Conservation (phyloP, 2,329 filamentous ascomycete genomes). For the Aureobasidium subglaciale region DNA sequence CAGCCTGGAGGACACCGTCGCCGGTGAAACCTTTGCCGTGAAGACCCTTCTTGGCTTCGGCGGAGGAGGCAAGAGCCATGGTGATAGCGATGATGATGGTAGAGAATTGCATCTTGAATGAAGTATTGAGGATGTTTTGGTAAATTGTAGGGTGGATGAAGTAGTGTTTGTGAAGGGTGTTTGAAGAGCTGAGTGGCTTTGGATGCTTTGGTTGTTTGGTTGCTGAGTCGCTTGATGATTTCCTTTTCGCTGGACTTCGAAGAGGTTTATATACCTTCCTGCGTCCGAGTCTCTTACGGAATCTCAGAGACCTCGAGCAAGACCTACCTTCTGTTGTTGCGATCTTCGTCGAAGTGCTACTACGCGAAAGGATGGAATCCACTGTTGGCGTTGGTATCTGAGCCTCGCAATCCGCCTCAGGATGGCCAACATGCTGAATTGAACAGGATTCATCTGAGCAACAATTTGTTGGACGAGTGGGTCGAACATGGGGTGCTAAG, state of each 20-base stretch:
- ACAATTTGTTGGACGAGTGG: no score
- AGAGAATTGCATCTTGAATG: constrained; percentile 2
- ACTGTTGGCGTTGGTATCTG: not conserved
- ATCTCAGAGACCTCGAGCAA: not conserved
- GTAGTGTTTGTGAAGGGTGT: not conserved
- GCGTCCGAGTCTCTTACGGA: not conserved
- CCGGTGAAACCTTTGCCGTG: constrained; percentile 10
- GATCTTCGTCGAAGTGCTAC: not conserved
- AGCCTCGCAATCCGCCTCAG: not conserved
- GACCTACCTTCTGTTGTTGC: not conserved
- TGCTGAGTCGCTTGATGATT: constrained; percentile 2
- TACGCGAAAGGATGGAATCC: not conserved
- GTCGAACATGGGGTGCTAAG: no score
- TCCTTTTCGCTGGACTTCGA: not conserved
- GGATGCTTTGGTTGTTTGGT: not conserved
- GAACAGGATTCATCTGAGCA: no score
- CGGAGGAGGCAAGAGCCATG: constrained; percentile 1
- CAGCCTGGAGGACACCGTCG: not conserved
- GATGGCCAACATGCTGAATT: not conserved
- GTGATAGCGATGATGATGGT: not conserved
- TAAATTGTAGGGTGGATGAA: not conserved
- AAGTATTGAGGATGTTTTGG: not conserved
- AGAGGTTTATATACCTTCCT: not conserved
- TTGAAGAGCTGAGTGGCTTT: not conserved
- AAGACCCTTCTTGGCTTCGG: not conserved